Percentiles rank a stretch among this genome's conserved stretches.
Evolutionary conservation across 768 basidiomycete species (phyloP).

Genomic region (Amanita pallidorosea): DNA sequence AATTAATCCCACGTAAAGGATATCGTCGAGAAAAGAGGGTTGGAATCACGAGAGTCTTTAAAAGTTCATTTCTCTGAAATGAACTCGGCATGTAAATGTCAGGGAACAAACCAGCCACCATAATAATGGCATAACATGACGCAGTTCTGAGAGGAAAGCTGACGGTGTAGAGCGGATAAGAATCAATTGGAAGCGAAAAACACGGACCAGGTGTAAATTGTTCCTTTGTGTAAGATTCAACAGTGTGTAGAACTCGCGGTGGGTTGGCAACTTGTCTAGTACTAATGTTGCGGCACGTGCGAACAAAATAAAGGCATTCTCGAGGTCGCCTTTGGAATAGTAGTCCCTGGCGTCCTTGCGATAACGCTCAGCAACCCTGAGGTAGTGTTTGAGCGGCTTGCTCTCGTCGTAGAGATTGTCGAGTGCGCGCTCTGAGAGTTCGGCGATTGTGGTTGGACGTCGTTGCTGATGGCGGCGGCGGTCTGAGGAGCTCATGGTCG

Average conservation of each 20-base stretch:
- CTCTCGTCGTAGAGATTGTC: conserved; percentile 44
- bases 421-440: conserved; percentile 54
- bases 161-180: conserved; percentile 1
- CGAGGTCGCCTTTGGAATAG: conserved; percentile 42
- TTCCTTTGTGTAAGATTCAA: conserved; percentile 48
- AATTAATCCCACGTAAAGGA: background rate
- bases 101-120: background rate
- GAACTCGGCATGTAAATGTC: background rate
- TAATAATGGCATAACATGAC: background rate
- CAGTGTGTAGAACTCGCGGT: conserved; percentile 50
- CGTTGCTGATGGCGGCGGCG: conserved; percentile 3
- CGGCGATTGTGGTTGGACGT: conserved; percentile 49
- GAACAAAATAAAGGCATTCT: conserved; percentile 61
- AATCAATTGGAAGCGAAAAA: conserved; percentile 3
- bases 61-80: background rate
- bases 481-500: conserved; percentile 5
- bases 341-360: conserved; percentile 42
- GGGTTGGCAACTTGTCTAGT: conserved; percentile 66
- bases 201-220: conserved; percentile 61
- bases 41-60: background rate
- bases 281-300: conserved; percentile 71
- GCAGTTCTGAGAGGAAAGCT: background rate
- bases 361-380: conserved; percentile 54
- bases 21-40: background rate
- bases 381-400: conserved; percentile 53